Conservation (phyloP, 1,139 yeast genomes). For the Debaryomyces sp. region DNA sequence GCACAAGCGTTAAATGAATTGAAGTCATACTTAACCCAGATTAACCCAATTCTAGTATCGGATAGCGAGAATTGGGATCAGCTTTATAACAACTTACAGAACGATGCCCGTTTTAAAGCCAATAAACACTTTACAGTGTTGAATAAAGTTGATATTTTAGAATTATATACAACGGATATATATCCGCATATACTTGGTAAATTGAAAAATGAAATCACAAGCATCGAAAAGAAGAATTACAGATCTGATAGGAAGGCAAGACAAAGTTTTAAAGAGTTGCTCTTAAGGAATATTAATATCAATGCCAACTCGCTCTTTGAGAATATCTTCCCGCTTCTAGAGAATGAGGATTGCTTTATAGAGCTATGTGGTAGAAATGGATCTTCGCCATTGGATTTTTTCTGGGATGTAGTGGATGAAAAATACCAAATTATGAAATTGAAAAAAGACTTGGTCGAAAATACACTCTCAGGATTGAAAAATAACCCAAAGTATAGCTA, state of each 20-base stretch:
- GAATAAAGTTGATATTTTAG: slow-evolving; percentile 61
- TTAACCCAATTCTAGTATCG: slow-evolving; percentile 33
- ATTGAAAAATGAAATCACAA: slow-evolving; percentile 38
- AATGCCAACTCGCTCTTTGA: slow-evolving; percentile 63
- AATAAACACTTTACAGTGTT: slow-evolving; percentile 59
- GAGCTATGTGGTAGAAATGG: slow-evolving; percentile 78
- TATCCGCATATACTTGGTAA: slow-evolving; percentile 37
- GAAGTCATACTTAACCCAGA: slow-evolving; percentile 46
- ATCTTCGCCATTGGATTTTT: slow-evolving; percentile 75
- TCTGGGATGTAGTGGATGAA: slow-evolving; percentile 74
- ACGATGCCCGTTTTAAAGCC: slow-evolving; percentile 57
- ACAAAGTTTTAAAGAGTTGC: slow-evolving; percentile 52
- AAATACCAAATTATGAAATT: slow-evolving; percentile 57
- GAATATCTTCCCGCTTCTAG: slow-evolving; percentile 54
- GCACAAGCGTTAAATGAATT: slow-evolving; percentile 56
- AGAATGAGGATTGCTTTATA: slow-evolving; percentile 59
- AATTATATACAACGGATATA: slow-evolving; percentile 53
- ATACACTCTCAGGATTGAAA: slow-evolving; percentile 43
- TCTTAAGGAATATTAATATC: slow-evolving; percentile 46
- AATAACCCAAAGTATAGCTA: slow-evolving; percentile 16
- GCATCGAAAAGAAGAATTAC: slow-evolving; percentile 42
- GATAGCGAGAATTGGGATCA: slow-evolving; percentile 48
- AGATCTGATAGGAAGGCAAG: slow-evolving; percentile 68
- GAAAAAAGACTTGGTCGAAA: slow-evolving; percentile 62
- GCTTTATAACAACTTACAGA: slow-evolving; percentile 38